Evolutionary conservation across 2,329 filamentous ascomycete species (phyloP).

Genomic region (Whalleya microplaca): DNA sequence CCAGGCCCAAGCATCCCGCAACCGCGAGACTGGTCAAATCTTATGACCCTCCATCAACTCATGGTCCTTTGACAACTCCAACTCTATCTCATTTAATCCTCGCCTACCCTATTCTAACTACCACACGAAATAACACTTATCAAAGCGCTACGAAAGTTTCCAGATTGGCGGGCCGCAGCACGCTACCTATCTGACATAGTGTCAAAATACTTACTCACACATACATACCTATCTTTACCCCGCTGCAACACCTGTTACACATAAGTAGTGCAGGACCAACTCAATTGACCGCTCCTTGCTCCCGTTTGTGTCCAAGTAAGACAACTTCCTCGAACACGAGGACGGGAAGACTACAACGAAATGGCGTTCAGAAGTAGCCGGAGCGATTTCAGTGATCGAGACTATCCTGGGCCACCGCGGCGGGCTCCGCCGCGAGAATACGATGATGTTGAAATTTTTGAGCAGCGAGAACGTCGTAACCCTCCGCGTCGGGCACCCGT

Average conservation of each 20-base stretch:
- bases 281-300: slow-evolving; percentile 17
- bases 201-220: slow-evolving; percentile 19
- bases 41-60: slow-evolving; percentile 26
- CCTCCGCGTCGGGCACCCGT: slow-evolving; percentile 36
- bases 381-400: slow-evolving; percentile 51
- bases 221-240: slow-evolving; percentile 20
- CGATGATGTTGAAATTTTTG: slow-evolving; percentile 33
- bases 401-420: slow-evolving; percentile 42
- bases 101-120: slow-evolving; percentile 6
- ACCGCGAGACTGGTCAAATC: slow-evolving; percentile 17
- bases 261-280: slow-evolving; percentile 18
- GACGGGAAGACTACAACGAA: slow-evolving; percentile 9
- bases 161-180: slow-evolving; percentile 10
- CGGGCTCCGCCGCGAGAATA: slow-evolving; percentile 30
- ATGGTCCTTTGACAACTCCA: slow-evolving; percentile 18
- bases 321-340: slow-evolving; percentile 7
- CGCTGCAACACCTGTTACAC: slow-evolving; percentile 25
- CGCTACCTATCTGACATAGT: slow-evolving; percentile 1
- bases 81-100: slow-evolving; percentile 14
- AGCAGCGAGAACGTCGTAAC: slow-evolving; percentile 29
- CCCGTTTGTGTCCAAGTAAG: slow-evolving; percentile 4
- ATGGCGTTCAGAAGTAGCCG: slow-evolving; percentile 36
- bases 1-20: slow-evolving; percentile 14
- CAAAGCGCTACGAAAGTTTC: neutral
- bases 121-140: slow-evolving; percentile 2